A percentile compares a stretch with the other conserved stretches of the same genome.
phyloP scores from a whole-genome alignment of 352 stramenopile species.

The Aphanomyces cochlioides region DNA sequence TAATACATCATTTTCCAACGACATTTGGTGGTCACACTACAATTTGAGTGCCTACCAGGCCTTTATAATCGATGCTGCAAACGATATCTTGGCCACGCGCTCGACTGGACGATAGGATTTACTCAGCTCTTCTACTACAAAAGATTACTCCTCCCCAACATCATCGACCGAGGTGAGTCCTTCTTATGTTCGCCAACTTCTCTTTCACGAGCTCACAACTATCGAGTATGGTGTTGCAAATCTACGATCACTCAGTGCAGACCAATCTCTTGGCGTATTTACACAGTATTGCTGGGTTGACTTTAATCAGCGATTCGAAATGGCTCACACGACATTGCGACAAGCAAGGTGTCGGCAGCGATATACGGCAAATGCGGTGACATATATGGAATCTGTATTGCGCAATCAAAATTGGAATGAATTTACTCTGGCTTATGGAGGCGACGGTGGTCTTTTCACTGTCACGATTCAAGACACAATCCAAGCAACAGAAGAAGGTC shows the following conservation, averaged over 20 bases:
- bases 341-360: background rate
- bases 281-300: constrained; percentile 25
- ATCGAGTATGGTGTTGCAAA: constrained; percentile 8
- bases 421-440: background rate
- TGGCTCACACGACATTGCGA: constrained; percentile 5
- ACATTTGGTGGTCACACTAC: background rate
- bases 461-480: background rate
- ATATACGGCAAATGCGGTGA: background rate
- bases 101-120: background rate
- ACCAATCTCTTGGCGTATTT: background rate
- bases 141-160: background rate
- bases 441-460: constrained; percentile 2
- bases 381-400: constrained; percentile 13
- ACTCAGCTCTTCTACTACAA: background rate
- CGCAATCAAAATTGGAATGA: constrained; percentile 8
- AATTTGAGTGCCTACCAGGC: background rate
- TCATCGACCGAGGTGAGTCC: background rate
- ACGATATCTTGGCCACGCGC: background rate
- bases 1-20: background rate
- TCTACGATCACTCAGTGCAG: background rate
- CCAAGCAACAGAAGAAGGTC: background rate
- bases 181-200: background rate
- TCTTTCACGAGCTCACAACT: background rate
- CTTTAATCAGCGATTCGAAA: background rate
- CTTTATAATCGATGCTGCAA: background rate